Conservation (phyloP, 305 asterid genomes). For the Stenogyne calaminthoides region DNA sequence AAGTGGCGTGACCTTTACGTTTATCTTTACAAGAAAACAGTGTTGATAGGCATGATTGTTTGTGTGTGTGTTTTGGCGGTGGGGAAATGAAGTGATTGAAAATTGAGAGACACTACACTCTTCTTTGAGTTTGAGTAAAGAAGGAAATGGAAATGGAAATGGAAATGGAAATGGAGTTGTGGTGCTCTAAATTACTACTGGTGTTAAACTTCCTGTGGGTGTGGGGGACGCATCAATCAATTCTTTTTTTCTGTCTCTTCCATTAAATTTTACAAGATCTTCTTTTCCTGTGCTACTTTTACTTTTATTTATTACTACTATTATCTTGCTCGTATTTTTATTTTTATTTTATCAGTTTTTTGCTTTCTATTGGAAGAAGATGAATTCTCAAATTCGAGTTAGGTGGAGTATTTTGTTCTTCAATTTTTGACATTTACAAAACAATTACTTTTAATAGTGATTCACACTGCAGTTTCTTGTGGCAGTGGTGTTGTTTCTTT, state of each 20-base stretch:
- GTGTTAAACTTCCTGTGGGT: slow-evolving; percentile 22
- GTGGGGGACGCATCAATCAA: slow-evolving; percentile 34
- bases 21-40: slow-evolving; percentile 52
- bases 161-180: neutral
- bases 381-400: no score
- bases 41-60: slow-evolving; percentile 55
- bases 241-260: neutral
- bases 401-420: no score
- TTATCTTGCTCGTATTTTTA: no score
- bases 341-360: no score
- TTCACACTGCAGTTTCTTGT: neutral
- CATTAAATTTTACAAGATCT: neutral
- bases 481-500: neutral
- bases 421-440: no score
- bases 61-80: slow-evolving; percentile 30
- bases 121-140: slow-evolving; percentile 25
- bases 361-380: no score
- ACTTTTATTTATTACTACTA: no score
- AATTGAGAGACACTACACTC: slow-evolving; percentile 20
- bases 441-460: neutral
- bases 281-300: neutral
- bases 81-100: slow-evolving; percentile 30
- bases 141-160: slow-evolving; percentile 22
- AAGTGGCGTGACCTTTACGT: slow-evolving; percentile 72
- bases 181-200: slow-evolving; percentile 27